Evolutionary conservation across 805 yeast genomes (phyloP).

Genomic region (Kluyveromyces nonfermentans): DNA sequence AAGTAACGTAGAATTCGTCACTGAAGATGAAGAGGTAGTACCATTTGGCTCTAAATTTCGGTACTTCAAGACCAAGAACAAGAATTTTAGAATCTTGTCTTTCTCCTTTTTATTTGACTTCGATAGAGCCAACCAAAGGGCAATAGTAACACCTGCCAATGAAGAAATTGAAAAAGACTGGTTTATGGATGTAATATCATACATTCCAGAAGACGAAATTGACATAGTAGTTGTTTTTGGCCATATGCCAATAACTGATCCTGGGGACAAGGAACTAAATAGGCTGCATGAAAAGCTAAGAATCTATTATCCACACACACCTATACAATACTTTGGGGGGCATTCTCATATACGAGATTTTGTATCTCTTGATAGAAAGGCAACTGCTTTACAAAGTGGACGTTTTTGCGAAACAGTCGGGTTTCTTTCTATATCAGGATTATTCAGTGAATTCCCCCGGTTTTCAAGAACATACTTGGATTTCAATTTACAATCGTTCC

Average conservation of each 20-base stretch:
- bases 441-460: conserved; percentile 15
- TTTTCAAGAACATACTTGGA: conserved; percentile 69
- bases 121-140: conserved; percentile 44
- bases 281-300: conserved; percentile 40
- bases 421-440: conserved; percentile 51
- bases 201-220: conserved; percentile 33
- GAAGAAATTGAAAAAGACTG: conserved; percentile 46
- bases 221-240: conserved; percentile 69
- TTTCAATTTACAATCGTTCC: conserved; percentile 64
- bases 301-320: conserved; percentile 44
- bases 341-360: conserved; percentile 91
- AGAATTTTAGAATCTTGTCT: conserved; percentile 45
- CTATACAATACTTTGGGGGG: conserved; percentile 87
- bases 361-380: conserved; percentile 49
- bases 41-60: conserved; percentile 62
- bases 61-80: conserved; percentile 54
- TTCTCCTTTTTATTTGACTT: conserved; percentile 79
- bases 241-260: conserved; percentile 58
- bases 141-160: conserved; percentile 53
- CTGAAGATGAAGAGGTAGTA: conserved; percentile 36
- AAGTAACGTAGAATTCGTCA: conserved; percentile 57
- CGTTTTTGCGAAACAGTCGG: conserved; percentile 93
- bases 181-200: conserved; percentile 43
- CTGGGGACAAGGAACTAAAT: conserved; percentile 28
- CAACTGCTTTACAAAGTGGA: conserved; percentile 86